A percentile compares a stretch with the other conserved stretches of the same genome.
Evolutionary conservation across 495 filamentous ascomycete species (phyloP).

Genomic region (Letharia lupina): DNA sequence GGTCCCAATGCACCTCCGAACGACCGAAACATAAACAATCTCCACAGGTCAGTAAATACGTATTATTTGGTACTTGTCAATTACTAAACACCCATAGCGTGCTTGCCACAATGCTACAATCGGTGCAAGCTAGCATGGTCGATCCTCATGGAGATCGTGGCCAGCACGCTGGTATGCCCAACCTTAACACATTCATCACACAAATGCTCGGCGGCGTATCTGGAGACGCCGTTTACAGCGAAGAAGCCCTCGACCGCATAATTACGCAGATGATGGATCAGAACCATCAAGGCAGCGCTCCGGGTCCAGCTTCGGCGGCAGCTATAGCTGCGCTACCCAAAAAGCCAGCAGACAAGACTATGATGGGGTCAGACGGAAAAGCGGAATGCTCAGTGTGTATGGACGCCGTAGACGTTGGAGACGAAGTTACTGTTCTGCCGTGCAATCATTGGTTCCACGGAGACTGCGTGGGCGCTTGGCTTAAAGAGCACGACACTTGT

Average conservation of each 20-base stretch:
- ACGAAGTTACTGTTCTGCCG: conserved; percentile 69
- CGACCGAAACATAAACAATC: conserved; percentile 5
- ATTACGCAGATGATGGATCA: conserved; percentile 83
- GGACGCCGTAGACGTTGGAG: conserved; percentile 67
- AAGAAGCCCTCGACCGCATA: conserved; percentile 84
- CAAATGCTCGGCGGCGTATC: conserved; percentile 48
- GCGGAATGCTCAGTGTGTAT: conserved; percentile 92
- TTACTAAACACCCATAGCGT: conserved; percentile 6
- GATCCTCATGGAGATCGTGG: conserved; percentile 9
- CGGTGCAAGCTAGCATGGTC: conserved; percentile 17
- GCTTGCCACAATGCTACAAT: conserved; percentile 17
- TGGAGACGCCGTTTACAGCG: conserved; percentile 84
- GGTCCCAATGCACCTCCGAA: conserved; percentile 10
- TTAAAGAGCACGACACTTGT: conserved; percentile 83
- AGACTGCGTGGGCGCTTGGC: conserved; percentile 67
- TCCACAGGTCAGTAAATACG: conserved; percentile 5
- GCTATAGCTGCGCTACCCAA: conserved; percentile 69
- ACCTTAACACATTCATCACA: conserved; percentile 38
- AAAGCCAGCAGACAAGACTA: conserved; percentile 54
- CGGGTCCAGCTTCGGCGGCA: conserved; percentile 67
- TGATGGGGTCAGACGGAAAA: conserved; percentile 54
- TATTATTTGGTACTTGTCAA: not conserved
- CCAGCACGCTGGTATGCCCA: conserved; percentile 24
- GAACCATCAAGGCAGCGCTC: conserved; percentile 62
- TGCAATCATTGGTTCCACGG: conserved; percentile 92